Evolutionary conservation across 345 rosid genomes (phyloP), one percentile per base, ranked within the genome.

Genomic region (Corchorus olitorius): DNA sequence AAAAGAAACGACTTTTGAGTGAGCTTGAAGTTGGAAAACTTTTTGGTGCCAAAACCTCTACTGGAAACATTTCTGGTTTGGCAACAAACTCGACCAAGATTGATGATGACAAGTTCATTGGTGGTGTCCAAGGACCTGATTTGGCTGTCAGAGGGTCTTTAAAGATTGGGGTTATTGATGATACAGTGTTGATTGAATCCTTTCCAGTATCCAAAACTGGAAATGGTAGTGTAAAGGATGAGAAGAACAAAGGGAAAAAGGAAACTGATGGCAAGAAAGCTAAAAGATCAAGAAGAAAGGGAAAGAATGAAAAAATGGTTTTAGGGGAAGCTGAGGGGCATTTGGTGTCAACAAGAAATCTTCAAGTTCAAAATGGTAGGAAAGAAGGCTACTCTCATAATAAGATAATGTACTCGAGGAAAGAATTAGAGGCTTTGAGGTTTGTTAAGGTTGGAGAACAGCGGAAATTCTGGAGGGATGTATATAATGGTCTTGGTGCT

Each of bases 351-450:
- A 37, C 65, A 15, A 7, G 17, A 41, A 58, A 41, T 11, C 50
- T 58, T 41, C 82, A 79, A 16, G 76, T 70, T 20, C 27, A 16
- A 35, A 72, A 53, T 54, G 64, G 41, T 54, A 78, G 78, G 54
- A 76, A 70, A 33, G 60, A 33, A 70, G 50, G 73, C 46, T 16
- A 34, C 4, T 5, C 6, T 15, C 70, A 34, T n/a, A 34, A 55
- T 27, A 74, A 74, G 76, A 77, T 14, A 11, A 78, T 79, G 84
- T 93, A 91, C 84, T 78, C 92, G 6, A 88, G 86, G 81, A 72
- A 81, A 68, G 93, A 89, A 84, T 74, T 96, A 90, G 93, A 89
- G 90, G 83, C 83, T 59, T 61, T 96, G 87, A 91, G 92, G 91
- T 92, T 86, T 84, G 83, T 78, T 34, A 77, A 90, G 64, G 55